Evolutionary conservation across 2,329 filamentous ascomycete species (phyloP).

Genomic region (Diaporthe amygdali): DNA sequence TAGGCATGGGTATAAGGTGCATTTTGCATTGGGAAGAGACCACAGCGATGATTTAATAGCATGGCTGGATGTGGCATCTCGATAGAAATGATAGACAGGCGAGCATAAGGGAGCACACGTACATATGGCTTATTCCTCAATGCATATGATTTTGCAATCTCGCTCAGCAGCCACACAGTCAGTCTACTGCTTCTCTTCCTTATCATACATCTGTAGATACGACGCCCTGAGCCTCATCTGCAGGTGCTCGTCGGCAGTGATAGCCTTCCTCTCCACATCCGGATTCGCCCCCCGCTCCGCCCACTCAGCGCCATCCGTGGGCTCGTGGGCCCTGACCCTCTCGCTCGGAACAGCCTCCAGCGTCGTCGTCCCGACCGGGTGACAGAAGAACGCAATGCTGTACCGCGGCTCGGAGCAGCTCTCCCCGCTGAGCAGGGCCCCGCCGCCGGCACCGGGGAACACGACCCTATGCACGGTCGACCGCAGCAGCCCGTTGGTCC

Average conservation of each 20-base stretch:
- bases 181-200: constrained; percentile 16
- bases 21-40: neutral
- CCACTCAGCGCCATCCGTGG: constrained; percentile 29
- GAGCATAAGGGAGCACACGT: neutral
- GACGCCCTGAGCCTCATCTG: constrained; percentile 64
- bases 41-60: neutral
- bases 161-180: neutral
- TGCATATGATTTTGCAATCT: neutral
- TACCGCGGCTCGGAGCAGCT: constrained; percentile 59
- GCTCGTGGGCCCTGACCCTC: constrained; percentile 47
- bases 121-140: neutral
- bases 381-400: constrained; percentile 73
- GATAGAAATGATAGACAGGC: neutral
- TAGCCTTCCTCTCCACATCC: constrained; percentile 57
- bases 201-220: constrained; percentile 60
- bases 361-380: constrained; percentile 59
- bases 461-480: constrained; percentile 90
- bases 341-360: constrained; percentile 66
- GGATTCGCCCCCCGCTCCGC: constrained; percentile 41
- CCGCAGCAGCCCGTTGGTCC: constrained; percentile 87
- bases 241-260: constrained; percentile 70
- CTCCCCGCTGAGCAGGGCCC: constrained; percentile 48
- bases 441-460: constrained; percentile 58
- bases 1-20: neutral
- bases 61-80: neutral